Evolutionary conservation across 208 protist genomes (phyloP).

Genomic region (Leptomonas seymouri): DNA sequence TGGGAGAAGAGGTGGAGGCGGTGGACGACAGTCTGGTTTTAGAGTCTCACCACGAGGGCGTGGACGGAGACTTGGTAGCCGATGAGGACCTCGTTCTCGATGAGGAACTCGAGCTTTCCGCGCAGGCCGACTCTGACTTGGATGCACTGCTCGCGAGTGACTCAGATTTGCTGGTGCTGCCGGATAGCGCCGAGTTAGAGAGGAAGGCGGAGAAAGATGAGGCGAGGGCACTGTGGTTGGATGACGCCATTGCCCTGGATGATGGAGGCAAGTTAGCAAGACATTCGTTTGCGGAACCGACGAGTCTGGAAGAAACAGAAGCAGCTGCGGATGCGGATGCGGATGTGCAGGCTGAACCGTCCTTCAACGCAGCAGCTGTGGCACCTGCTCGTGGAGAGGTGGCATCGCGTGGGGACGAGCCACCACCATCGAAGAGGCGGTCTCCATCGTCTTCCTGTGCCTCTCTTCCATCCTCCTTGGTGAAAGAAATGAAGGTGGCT

Average conservation of each 20-base stretch:
- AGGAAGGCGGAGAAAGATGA: neutral
- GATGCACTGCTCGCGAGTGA: slow-evolving; percentile 30
- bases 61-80: slow-evolving; percentile 18
- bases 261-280: no score
- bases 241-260: no score
- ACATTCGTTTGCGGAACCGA: no score
- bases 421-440: neutral
- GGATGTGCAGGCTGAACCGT: neutral
- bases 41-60: slow-evolving; percentile 11
- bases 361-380: no score
- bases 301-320: no score
- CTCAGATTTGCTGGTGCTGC: slow-evolving; percentile 20
- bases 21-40: slow-evolving; percentile 17
- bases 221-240: neutral
- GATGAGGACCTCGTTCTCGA: slow-evolving; percentile 21
- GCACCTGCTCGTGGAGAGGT: no score
- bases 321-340: neutral
- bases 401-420: no score
- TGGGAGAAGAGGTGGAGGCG: slow-evolving; percentile 12
- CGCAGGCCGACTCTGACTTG: slow-evolving; percentile 39
- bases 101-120: slow-evolving; percentile 27
- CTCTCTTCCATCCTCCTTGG: neutral
- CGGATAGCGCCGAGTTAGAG: slow-evolving; percentile 6
- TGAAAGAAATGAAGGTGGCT: neutral
- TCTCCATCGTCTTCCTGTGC: neutral